A percentile compares a stretch with the other conserved stretches of the same genome.
Evolutionary conservation across 441 rosid species (phyloP).

Genomic region (Croton laevigatus): DNA sequence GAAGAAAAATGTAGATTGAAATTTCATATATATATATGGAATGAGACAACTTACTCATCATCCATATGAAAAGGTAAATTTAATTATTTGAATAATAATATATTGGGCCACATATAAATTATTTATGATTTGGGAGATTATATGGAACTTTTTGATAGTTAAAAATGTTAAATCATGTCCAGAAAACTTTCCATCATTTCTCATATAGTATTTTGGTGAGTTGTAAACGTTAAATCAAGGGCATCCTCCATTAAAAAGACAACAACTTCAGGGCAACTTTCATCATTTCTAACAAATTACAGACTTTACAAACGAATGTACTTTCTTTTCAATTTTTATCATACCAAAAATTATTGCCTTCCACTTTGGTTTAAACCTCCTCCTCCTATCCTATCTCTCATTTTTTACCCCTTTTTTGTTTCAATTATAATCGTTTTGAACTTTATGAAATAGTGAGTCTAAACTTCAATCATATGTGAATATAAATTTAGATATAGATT

Average conservation of each 20-base stretch:
- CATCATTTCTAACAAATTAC: slow-evolving; percentile 8
- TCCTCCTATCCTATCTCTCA: neutral
- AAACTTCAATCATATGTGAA: too few species aligned
- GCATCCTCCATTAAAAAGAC: slow-evolving; percentile 6
- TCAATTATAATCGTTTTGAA: too few species aligned
- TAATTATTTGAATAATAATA: neutral
- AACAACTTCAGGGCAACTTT: neutral
- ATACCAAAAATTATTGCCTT: neutral
- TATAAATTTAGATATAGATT: too few species aligned
- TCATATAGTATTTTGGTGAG: neutral
- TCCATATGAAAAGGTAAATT: slow-evolving; percentile 5
- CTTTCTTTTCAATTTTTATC: neutral
- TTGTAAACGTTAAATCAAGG: slow-evolving; percentile 10
- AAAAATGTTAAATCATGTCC: slow-evolving; percentile 25
- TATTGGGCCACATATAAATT: neutral
- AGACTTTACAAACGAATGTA: neutral
- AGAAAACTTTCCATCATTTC: slow-evolving; percentile 17
- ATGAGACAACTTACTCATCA: neutral
- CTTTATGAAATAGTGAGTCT: too few species aligned
- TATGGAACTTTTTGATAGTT: slow-evolving; percentile 8
- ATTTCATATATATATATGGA: too few species aligned
- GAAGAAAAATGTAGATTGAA: too few species aligned
- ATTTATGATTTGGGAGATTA: slow-evolving; percentile 1
- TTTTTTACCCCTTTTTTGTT: neutral
- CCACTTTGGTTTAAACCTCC: neutral